Evolutionary conservation across 2,329 filamentous ascomycete species (phyloP), one percentile per base, ranked within the genome.

Genomic region (Fusarium devonianum): DNA sequence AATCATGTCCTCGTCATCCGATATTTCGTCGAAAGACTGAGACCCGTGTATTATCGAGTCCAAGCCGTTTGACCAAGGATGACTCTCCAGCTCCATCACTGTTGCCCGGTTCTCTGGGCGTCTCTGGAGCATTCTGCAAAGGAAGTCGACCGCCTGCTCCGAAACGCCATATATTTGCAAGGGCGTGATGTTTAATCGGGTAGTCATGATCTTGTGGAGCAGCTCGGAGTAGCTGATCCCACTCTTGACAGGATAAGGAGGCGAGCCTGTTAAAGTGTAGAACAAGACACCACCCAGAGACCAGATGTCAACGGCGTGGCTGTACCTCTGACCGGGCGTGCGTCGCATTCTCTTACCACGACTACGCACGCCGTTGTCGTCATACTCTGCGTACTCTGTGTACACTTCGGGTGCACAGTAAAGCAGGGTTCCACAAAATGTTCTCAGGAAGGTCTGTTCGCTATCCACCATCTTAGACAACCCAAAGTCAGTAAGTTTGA

Each of bases 321-420:
- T 90, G 70, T 99, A 99, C 16, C 90, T 86, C 65, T 85, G 83
- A 43, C 73, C 81, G 57, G 73, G 70, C 10, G 66, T 62, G 49
- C 86, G 83, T 16, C 85, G 80, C 63, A 84, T 80, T 60, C 85
- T 87, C 48, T 81, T 81, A n/a, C 85, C 80, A 22, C 80, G 78
- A 26, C 79, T 80, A 26, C 85, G 78, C 51, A 86, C 81, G n/a
- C 83, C 85, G 37, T 84, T 77, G 62, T 89, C 86, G 63, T 95
- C 88, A 38, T 86, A 87, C 56, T 86, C 81, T 17, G 73, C 70
- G 62, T 82, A 88, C 51, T 87, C 85, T 7, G 89, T 91, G 66
- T 97, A 99, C 2, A 99, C 93, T 67, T 99, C 94, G 0, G 94
- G 94, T 1, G 94, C 94, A 69, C 94, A 97, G 72, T 97, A 99